Base-by-base conservation (phyloP, 768 basidiomycete genomes). In the Tricholomella constricta region DNA sequence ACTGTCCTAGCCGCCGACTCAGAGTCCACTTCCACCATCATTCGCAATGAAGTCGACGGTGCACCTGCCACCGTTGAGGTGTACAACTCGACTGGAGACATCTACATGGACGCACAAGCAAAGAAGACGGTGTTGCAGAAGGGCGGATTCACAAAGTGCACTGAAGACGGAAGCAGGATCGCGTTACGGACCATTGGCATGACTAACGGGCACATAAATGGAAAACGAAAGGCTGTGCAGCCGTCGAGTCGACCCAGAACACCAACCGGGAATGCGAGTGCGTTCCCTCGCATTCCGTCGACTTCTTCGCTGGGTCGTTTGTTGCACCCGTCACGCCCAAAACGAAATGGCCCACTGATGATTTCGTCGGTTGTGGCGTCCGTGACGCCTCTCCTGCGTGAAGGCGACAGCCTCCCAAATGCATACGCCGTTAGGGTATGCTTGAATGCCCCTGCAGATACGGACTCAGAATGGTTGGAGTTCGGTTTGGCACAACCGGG, bases 381-480 rank as follows among this genome's bases (percentile, higher is more conserved):
- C 4, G 79, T 87, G 53, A 88, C 81, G 7, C 81, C 80, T 10
- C 72, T 89, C 41, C 60, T 69, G 15, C 58, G 64, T 38, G 64
- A 63, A 27, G 60, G 56, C 25, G 54, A 61, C 34, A 51, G 52
- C 29, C 60, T 72, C 19, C 75, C 78, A 10, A 67, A 72, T 32
- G 75, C 76, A 31, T 88, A 90, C 58, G 85, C 80, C 17, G 86
- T 89, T 42, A 77, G 80, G 22, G 58, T 88, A 17, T 68, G 57
- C 48, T 65, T 89, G 22, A 79, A 81, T 37, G 79, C 81, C 8
- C 86, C 86, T 17, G 68, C 75, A 12, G 77, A 84, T 29, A 62
- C 73, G n/a, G 81, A 81, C 50, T 79, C 81, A n/a, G 86, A 85
- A 45, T 88, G 82, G 83, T 72, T 91, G 17, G 88, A 90, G 65